These are phyloP conservation scores for Cladophialophora psammophila DNA, from an alignment of 2,329 filamentous ascomycete genomes.

Conservation along the genomic window DNA sequence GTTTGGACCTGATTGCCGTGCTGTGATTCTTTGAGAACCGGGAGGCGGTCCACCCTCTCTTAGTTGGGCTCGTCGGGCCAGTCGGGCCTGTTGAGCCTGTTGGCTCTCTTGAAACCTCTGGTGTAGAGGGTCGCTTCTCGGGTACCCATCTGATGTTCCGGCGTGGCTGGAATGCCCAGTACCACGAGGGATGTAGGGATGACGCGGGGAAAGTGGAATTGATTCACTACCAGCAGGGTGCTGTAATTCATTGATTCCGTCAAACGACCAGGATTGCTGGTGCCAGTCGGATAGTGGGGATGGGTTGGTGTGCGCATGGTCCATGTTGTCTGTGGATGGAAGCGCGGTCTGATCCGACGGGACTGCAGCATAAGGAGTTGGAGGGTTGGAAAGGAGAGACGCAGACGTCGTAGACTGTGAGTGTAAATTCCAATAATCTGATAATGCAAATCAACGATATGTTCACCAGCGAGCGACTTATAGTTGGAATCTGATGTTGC, in stretches of 20 bases:
- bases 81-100: background rate
- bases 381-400: conserved; percentile 16
- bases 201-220: background rate
- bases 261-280: conserved; percentile 18
- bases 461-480: conserved; percentile 28
- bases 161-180: background rate
- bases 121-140: background rate
- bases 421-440: conserved; percentile 36
- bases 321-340: conserved; percentile 20
- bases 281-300: background rate
- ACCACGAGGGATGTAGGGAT: background rate
- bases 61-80: background rate
- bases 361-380: background rate
- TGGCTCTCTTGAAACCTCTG: background rate
- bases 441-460: conserved; percentile 35
- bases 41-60: background rate
- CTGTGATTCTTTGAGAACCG: background rate
- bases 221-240: background rate
- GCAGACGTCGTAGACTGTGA: conserved; percentile 18
- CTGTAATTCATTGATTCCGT: background rate
- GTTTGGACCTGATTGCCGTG: background rate
- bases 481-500: conserved; percentile 12
- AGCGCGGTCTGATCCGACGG: background rate
- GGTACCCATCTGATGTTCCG: background rate
- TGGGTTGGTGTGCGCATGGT: conserved; percentile 5